Evolutionary conservation across 148 eudicot genomes (phyloP), one percentile per base, ranked within the genome.

Genomic region (Bassia scoparia): DNA sequence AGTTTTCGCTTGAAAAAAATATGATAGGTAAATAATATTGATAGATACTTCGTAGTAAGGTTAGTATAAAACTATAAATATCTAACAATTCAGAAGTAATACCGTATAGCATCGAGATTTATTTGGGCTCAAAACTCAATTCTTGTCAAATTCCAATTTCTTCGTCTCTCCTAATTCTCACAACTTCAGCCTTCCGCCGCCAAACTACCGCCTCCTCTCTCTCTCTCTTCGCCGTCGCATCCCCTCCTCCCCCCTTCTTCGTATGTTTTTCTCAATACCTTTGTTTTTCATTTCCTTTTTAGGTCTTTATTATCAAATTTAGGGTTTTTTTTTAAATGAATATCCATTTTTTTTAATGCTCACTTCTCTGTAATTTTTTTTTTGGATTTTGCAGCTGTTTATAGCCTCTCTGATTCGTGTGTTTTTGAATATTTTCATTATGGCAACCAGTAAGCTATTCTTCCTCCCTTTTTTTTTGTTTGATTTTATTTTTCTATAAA

Each of bases 381-480:
- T 46, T 38, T 17, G 16, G 17, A 26, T 41, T 74, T 75, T 75
- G 67, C 72, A 75, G 78, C 58, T 67, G 14, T 68, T 48, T 68
- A 26, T n/a, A 33, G 7, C 59, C 71, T 8, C 43, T 46, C 2
- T 20, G 58, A 16, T 74, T 59, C 53, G 24, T 34, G 30, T 21
- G 15, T 75, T 67, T 37, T 67, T n/a, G 33, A 58, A 58, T 44
- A 44, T 5, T 68, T 56, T 31, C 46, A 60, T 68, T 46, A 75
- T 75, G 78, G 78, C 78, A 4, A 75, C 73, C 52, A 75, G 78
- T 75, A 60, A 55, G 72, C 60, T 33, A 8, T 29, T 52, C 27
- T 64, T 34, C 27, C 14, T n/a, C n/a, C 50, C 16, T 27, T 65
- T 41, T 65, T 23, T 17, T 65, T 41, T 74, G 9, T 37, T 0